Base-by-base conservation (phyloP, 2,329 filamentous ascomycete genomes). In the Penicillium nordicum region DNA sequence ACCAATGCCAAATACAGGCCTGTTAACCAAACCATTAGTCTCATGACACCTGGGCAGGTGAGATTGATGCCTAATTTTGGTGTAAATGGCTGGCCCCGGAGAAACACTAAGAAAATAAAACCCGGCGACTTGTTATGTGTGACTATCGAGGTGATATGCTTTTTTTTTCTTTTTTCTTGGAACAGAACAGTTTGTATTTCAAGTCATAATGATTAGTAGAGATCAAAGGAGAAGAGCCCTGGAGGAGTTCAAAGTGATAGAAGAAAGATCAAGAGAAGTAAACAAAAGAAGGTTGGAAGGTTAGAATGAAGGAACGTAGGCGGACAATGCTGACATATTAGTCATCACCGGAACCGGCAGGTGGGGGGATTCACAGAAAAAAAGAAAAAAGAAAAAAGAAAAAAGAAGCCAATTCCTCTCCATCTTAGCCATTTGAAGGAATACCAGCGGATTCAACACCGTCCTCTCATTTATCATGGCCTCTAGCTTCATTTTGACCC, bases 401-500 rank as follows among this genome's bases (percentile, higher is more conserved):
- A 21, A 21, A 21, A 21, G 21, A 21, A 21, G 21, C 21, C n/a
- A 11, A 49, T 21, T 27, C 10, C 4, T 34, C 27, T 48, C n/a
- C 23, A 23, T 45, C 21, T 12, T 18, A 18, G n/a, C 12, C 7
- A 18, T 45, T 44, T 9, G 18, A 36, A 44, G 23, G 3, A 47
- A 32, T 18, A 41, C 34, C 25, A 14, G 44, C 58, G 58, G 64
- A 61, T 68, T 67, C 68, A 71, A 69, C 67, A 67, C 57, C 54
- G 47, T 37, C 25, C 49, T 57, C 49, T 53, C 55, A 58, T 67
- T 57, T 67, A 68, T 53, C 55, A 74, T 74, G 70, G 67, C 81
- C 46, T 10, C 61, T 65, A 84, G 87, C 71, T 84, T 88, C 76
- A 87, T 90, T 71, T 84, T 94, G 65, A 93, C 89, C 29, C 82